Evolutionary conservation across 106 monocot genomes (phyloP).

Genomic region (Dendrobium nobile): DNA sequence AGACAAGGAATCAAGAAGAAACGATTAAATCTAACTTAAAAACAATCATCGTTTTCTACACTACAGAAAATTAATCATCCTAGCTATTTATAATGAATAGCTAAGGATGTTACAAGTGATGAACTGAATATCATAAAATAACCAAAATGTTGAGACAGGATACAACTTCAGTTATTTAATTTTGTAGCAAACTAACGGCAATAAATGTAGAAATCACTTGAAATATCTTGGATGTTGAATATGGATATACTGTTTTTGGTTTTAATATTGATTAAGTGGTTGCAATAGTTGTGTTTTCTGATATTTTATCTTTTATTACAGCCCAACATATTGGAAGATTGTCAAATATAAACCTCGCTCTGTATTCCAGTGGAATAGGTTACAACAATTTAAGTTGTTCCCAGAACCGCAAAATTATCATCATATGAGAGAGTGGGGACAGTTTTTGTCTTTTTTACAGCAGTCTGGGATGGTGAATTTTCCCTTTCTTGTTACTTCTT

Average conservation of each 20-base stretch:
- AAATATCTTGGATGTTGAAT: neutral
- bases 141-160: no score
- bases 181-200: no score
- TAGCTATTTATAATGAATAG: no score
- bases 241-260: no score
- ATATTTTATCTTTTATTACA: neutral
- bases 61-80: no score
- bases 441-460: constrained; percentile 4
- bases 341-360: neutral
- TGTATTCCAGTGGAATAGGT: neutral
- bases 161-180: no score
- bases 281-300: neutral
- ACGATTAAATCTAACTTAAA: no score
- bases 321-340: constrained; percentile 3
- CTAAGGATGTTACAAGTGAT: no score
- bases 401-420: constrained; percentile 1
- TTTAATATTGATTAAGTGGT: neutral
- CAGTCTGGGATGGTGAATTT: neutral
- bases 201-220: no score
- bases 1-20: no score
- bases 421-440: constrained; percentile 6
- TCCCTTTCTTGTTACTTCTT: neutral
- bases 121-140: no score
- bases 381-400: neutral
- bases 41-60: no score